phyloP scores from a whole-genome alignment of 2,329 filamentous ascomycete species.

The Ophioceras dolichostomum region DNA sequence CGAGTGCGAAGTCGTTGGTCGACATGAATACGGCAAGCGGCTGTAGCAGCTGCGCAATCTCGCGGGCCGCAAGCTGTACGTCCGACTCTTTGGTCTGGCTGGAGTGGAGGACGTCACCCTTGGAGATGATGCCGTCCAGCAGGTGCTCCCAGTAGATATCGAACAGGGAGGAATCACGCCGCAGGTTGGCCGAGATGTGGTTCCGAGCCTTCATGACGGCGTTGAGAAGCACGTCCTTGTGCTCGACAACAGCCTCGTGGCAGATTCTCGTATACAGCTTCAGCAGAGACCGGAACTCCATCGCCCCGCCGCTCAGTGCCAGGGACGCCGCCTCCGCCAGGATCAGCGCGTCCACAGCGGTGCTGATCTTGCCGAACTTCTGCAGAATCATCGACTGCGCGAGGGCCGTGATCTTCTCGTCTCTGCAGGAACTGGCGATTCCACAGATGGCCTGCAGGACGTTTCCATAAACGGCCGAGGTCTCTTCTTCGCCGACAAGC shows the following conservation, averaged over 20 bases:
- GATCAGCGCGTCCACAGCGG: slow-evolving; percentile 71
- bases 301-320: slow-evolving; percentile 61
- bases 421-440: slow-evolving; percentile 70
- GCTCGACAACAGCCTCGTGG: slow-evolving; percentile 58
- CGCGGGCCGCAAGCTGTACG: slow-evolving; percentile 67
- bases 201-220: slow-evolving; percentile 74
- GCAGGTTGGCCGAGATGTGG: slow-evolving; percentile 60
- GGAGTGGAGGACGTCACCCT: slow-evolving; percentile 71
- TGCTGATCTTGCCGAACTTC: slow-evolving; percentile 78
- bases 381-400: slow-evolving; percentile 95
- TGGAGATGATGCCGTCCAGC: slow-evolving; percentile 77
- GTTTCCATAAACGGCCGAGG: slow-evolving; percentile 63
- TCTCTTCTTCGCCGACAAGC: slow-evolving; percentile 66
- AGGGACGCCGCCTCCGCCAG: slow-evolving; percentile 71
- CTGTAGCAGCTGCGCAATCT: slow-evolving; percentile 78
- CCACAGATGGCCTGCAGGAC: slow-evolving; percentile 92
- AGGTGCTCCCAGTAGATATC: slow-evolving; percentile 75
- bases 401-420: slow-evolving; percentile 85
- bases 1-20: slow-evolving; percentile 41
- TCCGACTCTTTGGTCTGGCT: slow-evolving; percentile 66
- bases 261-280: slow-evolving; percentile 71
- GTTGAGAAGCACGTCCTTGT: slow-evolving; percentile 53
- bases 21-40: slow-evolving; percentile 82
- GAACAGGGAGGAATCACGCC: slow-evolving; percentile 60
- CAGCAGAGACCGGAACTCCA: slow-evolving; percentile 76